phyloP scores from a whole-genome alignment of 2,329 filamentous ascomycete genomes.

The Nemania sp. region DNA sequence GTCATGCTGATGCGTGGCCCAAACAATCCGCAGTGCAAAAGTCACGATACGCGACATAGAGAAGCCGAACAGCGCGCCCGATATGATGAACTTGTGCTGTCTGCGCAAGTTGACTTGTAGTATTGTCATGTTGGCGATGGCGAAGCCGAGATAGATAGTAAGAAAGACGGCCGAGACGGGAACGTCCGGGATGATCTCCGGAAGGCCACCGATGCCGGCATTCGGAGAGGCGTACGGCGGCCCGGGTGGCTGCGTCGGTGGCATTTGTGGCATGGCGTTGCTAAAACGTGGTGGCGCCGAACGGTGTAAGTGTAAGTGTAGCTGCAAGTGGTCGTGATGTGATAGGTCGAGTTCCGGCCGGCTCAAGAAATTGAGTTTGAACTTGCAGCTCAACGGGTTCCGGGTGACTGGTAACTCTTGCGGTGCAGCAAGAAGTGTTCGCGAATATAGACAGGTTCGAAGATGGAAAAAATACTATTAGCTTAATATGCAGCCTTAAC shows the following conservation, averaged over 20 bases:
- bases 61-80: constrained; percentile 43
- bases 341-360: too few species aligned
- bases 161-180: constrained; percentile 68
- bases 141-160: constrained; percentile 57
- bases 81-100: constrained; percentile 45
- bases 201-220: constrained; percentile 60
- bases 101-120: constrained; percentile 44
- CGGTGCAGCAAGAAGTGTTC: too few species aligned
- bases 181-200: constrained; percentile 61
- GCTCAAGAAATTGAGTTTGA: neutral
- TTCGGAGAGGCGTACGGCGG: constrained; percentile 47
- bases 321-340: neutral
- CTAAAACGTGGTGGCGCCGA: neutral
- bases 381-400: neutral
- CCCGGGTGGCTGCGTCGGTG: constrained; percentile 28
- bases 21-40: constrained; percentile 43
- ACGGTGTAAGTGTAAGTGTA: too few species aligned
- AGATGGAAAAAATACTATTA: too few species aligned
- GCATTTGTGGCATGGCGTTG: constrained; percentile 28
- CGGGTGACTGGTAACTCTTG: neutral
- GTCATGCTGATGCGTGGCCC: constrained; percentile 37
- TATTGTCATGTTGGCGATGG: constrained; percentile 60
- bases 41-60: constrained; percentile 42
- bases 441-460: too few species aligned
- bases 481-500: too few species aligned